Evolutionary conservation across 306 rosid genomes (phyloP).

Genomic region (Inga laurina): DNA sequence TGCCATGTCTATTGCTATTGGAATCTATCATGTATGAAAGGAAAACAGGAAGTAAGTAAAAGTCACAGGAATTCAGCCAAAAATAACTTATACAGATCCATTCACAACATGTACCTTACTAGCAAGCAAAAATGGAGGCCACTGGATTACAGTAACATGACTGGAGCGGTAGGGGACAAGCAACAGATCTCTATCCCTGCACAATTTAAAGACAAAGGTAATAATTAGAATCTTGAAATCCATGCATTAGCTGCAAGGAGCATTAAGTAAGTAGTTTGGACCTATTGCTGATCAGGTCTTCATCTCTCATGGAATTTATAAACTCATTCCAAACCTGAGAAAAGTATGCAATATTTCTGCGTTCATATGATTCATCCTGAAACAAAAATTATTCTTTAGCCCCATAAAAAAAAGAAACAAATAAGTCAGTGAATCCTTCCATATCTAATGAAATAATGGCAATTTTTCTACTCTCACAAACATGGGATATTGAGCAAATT

Average conservation of each 20-base stretch:
- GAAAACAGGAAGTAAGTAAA: constrained; percentile 25
- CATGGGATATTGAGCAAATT: background rate
- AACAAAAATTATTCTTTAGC: constrained; percentile 36
- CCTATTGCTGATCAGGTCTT: constrained; percentile 94
- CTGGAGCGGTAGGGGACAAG: constrained; percentile 73
- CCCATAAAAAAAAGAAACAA: background rate
- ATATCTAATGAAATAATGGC: background rate
- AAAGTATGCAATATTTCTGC: constrained; percentile 71
- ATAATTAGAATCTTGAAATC: constrained; percentile 43
- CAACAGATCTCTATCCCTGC: constrained; percentile 89
- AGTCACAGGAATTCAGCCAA: constrained; percentile 11
- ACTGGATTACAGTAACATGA: constrained; percentile 75
- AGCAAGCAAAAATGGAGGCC: constrained; percentile 99
- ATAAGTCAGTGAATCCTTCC: background rate
- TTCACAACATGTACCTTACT: constrained; percentile 71
- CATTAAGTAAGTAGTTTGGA: constrained; percentile 39
- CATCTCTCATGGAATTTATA: constrained; percentile 78
- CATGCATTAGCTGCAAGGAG: constrained; percentile 11
- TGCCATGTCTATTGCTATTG: constrained; percentile 97
- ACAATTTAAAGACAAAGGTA: constrained; percentile 25
- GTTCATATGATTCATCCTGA: constrained; percentile 57
- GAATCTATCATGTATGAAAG: constrained; percentile 69
- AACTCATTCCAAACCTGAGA: constrained; percentile 91
- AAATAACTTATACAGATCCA: constrained; percentile 20
- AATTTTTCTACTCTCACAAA: background rate